A percentile compares a stretch with the other conserved stretches of the same genome.
phyloP scores from a whole-genome alignment of 2,329 filamentous ascomycete species.

The Penicillium sp. region DNA sequence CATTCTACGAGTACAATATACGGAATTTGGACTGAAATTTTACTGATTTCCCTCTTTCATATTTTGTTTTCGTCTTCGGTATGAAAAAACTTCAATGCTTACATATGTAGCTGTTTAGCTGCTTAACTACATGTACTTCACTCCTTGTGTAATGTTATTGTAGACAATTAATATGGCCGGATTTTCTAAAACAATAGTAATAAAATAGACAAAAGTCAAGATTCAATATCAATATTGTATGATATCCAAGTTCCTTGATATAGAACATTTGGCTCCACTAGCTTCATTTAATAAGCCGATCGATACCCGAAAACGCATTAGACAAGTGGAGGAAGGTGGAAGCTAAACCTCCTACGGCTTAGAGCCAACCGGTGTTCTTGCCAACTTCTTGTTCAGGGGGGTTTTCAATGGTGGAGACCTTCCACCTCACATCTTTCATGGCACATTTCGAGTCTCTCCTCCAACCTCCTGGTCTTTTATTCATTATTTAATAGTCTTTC shows the following conservation, averaged over 20 bases:
- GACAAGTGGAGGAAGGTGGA: background rate
- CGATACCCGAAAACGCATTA: background rate
- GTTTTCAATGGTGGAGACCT: background rate
- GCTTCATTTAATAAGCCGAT: background rate
- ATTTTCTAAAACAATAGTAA: background rate
- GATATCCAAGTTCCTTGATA: background rate
- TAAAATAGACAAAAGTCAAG: background rate
- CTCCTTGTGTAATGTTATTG: background rate
- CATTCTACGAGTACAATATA: background rate
- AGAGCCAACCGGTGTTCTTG: background rate
- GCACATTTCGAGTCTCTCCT: background rate
- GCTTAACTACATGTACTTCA: background rate
- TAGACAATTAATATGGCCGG: no score
- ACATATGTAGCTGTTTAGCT: background rate
- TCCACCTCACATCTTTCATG: constrained; percentile 5
- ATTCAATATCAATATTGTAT: background rate
- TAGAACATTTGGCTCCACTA: background rate
- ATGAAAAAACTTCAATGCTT: background rate
- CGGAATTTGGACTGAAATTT: background rate
- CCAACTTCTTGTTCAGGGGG: constrained; percentile 1
- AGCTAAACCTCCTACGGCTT: background rate
- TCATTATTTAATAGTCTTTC: background rate
- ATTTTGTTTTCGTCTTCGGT: background rate
- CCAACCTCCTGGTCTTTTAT: background rate
- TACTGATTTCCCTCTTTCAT: no score